phyloP scores from a whole-genome alignment of 352 stramenopile genomes.

The Globisporangium spiculum region DNA sequence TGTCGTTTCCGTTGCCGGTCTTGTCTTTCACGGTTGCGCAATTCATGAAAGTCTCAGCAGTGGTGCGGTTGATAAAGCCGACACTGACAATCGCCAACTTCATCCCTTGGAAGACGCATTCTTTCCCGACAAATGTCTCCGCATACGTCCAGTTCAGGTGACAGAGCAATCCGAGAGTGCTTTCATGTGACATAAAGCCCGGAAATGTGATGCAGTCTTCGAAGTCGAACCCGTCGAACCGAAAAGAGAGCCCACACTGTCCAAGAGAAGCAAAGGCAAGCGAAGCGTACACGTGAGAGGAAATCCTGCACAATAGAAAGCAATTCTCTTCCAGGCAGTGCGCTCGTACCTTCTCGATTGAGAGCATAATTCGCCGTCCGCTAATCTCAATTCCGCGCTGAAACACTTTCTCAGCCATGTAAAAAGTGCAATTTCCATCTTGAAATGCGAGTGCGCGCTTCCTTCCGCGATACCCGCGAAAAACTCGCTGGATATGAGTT shows the following conservation, averaged over 20 bases:
- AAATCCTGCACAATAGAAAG: neutral
- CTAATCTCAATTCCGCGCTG: slow-evolving; percentile 56
- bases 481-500: slow-evolving; percentile 48
- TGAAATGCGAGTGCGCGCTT: slow-evolving; percentile 56
- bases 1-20: neutral
- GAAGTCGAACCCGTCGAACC: slow-evolving; percentile 56
- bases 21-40: slow-evolving; percentile 1
- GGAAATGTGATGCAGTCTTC: slow-evolving; percentile 42
- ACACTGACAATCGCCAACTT: slow-evolving; percentile 35
- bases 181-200: slow-evolving; percentile 55
- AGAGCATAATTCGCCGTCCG: slow-evolving; percentile 42
- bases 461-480: slow-evolving; percentile 47
- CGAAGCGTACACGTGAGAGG: neutral
- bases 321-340: neutral
- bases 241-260: slow-evolving; percentile 67
- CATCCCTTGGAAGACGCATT: slow-evolving; percentile 35
- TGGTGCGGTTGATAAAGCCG: slow-evolving; percentile 31
- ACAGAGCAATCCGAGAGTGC: slow-evolving; percentile 41
- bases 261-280: neutral
- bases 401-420: slow-evolving; percentile 64
- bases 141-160: slow-evolving; percentile 62
- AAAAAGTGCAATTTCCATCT: slow-evolving; percentile 66
- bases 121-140: slow-evolving; percentile 34
- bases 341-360: slow-evolving; percentile 52
- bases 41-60: slow-evolving; percentile 43